Base-by-base conservation (phyloP, 2,329 filamentous ascomycete genomes). In the Cucurbitaria berberidis region DNA sequence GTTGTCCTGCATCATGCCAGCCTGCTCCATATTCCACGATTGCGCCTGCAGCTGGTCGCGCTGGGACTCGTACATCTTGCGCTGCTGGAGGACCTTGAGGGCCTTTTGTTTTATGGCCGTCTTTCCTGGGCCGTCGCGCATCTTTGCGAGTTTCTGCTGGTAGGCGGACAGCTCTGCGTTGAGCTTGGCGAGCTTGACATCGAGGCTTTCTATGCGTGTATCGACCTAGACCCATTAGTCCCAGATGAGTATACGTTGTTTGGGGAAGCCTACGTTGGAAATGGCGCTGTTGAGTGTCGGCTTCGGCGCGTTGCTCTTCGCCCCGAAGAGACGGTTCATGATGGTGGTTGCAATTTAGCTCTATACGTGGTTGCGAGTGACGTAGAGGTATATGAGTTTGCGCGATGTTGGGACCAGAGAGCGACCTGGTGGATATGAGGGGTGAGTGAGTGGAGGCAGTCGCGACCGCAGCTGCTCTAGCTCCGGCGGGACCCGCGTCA, bases 1-100 rank as follows among this genome's bases (percentile, higher is more conserved):
- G 73, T 98, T 98, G 78, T 98, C 93, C 80, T 96, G 92, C 93
- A 98, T 97, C 84, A 93, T 96, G 74, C 90, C 89, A 3, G 93
- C 93, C 78, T 97, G 93, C 79, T 98, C 93, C 93, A 99, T 97
- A 79, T 98, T 98, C 93, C 93, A 98, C 19, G 91, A 91, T 78
- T 99, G 95, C 62, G 89, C 85, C 78, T 96, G 90, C 48, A 98
- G 86, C 78, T 98, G 93, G 69, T 97, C 92, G 62, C 93, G 91
- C 77, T 97, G 92, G 3, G 86, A 83, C 78, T 99, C 95, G 85
- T 96, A 96, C 77, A 93, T 89, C 74, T 96, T 96, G 65, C 93
- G 89, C 53, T 92, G 89, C 78, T 96, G 91, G 2, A 98, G 87
- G 10, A 98, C 87, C 69, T 96, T 96, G 68, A 96, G 88, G 2